A percentile compares a stretch with the other conserved stretches of the same genome.
Evolutionary conservation across 2,329 filamentous ascomycete species (phyloP).

Genomic region (Epichloe bromicola): DNA sequence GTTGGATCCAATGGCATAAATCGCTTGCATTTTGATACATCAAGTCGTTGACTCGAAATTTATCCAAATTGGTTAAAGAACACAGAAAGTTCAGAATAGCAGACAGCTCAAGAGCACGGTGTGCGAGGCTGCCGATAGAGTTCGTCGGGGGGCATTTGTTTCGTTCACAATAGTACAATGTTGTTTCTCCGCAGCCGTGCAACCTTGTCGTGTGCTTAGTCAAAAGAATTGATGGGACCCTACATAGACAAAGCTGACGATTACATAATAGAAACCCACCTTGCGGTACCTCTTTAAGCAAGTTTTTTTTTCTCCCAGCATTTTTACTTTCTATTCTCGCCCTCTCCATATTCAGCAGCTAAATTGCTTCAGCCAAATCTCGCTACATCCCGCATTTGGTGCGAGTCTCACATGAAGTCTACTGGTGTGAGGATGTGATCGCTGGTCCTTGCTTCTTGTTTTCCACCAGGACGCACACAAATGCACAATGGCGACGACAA

Average conservation of each 20-base stretch:
- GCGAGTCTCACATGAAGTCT: neutral
- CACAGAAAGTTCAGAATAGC: too few species aligned
- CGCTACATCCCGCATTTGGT: neutral
- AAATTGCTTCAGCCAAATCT: neutral
- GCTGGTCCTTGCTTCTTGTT: conserved; percentile 12
- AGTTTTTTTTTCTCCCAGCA: neutral
- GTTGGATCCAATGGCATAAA: conserved; percentile 65
- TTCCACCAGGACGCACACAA: conserved; percentile 13
- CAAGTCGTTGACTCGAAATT: neutral
- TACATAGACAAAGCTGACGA: neutral
- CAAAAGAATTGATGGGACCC: neutral
- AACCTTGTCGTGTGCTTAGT: neutral
- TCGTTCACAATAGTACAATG: too few species aligned
- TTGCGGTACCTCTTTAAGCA: neutral
- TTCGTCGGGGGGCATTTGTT: neutral
- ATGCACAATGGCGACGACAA: conserved; percentile 16
- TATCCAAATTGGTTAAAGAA: too few species aligned
- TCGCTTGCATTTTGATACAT: conserved; percentile 26
- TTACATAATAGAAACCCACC: conserved; percentile 3
- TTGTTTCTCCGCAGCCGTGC: too few species aligned
- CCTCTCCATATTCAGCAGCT: neutral
- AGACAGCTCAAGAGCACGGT: too few species aligned
- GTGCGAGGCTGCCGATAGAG: too few species aligned
- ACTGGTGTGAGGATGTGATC: conserved; percentile 14
- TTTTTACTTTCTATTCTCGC: rapidly evolving